A percentile compares a stretch with the other conserved stretches of the same genome.
phyloP scores from a whole-genome alignment of 1,139 yeast species.

The Suhomyces anneliseae region DNA sequence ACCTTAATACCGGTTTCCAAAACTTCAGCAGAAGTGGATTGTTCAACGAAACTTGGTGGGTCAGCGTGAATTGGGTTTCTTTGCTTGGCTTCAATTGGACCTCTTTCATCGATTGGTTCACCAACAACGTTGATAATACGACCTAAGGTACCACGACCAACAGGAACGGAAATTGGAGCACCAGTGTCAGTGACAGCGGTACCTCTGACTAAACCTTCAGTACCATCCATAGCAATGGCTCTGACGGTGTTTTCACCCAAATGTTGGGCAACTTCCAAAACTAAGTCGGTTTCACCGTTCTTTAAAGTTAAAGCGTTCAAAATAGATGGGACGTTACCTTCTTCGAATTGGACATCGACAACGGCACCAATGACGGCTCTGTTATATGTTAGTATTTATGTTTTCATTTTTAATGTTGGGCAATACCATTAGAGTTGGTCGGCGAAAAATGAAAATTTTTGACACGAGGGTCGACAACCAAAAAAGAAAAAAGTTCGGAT shows the following conservation, averaged over 20 bases:
- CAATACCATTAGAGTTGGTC: not conserved
- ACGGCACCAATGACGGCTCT: constrained; percentile 99
- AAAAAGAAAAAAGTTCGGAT: no score
- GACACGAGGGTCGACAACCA: no score
- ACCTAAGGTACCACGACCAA: constrained; percentile 98
- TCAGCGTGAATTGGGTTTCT: constrained; percentile 98
- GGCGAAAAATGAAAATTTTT: constrained; percentile 6
- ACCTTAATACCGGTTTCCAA: constrained; percentile 99
- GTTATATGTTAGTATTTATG: constrained; percentile 13
- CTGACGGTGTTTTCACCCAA: constrained; percentile 99
- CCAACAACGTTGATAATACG: constrained; percentile 98
- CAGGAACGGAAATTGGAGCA: constrained; percentile 98
- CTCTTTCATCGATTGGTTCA: constrained; percentile 99
- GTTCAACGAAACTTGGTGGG: constrained; percentile 94
- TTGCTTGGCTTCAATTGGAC: constrained; percentile 90
- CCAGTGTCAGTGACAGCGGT: constrained; percentile 90
- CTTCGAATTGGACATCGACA: constrained; percentile 98
- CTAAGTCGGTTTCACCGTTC: constrained; percentile 67
- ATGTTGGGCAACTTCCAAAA: constrained; percentile 98
- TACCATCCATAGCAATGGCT: constrained; percentile 99
- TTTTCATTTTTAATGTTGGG: not conserved
- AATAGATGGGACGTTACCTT: constrained; percentile 95
- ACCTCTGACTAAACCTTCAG: constrained; percentile 99
- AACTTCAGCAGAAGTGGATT: constrained; percentile 96
- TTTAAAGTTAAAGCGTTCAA: constrained; percentile 92